Percentiles rank a stretch among this genome's conserved stretches.
Conservation (phyloP, 352 stramenopile species). For the Aphanomyces euteiches region DNA sequence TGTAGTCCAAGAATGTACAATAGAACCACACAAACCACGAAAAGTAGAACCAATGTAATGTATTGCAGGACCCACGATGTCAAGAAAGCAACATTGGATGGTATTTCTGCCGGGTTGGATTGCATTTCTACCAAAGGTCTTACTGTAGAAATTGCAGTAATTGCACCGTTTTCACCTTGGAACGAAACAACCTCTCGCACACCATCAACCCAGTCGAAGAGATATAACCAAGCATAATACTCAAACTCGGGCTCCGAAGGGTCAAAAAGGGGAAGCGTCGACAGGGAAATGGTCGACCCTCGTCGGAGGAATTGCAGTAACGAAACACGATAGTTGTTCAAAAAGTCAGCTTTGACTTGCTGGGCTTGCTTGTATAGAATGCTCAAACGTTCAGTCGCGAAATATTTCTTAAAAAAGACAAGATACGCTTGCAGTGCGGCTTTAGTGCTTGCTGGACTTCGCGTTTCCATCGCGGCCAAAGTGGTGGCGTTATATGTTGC, state of each 20-base stretch:
- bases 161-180: conserved; percentile 2
- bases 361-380: too few species aligned
- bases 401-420: too few species aligned
- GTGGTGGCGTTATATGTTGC: too few species aligned
- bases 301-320: too few species aligned
- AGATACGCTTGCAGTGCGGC: too few species aligned
- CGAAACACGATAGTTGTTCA: too few species aligned
- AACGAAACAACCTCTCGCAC: conserved; percentile 16
- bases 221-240: conserved; percentile 15
- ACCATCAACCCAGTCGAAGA: conserved; percentile 25
- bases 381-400: too few species aligned
- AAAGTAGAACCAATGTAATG: conserved; percentile 2
- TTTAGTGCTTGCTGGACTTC: too few species aligned
- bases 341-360: too few species aligned
- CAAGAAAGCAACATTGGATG: conserved; percentile 20
- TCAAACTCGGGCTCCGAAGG: conserved; percentile 2
- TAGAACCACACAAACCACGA: background rate
- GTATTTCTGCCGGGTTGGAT: conserved; percentile 20
- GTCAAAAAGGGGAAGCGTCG: background rate
- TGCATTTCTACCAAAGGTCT: background rate
- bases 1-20: background rate
- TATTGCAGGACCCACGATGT: background rate
- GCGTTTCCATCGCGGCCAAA: too few species aligned
- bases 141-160: conserved; percentile 2
- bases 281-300: background rate